Conservation (phyloP, 2,329 filamentous ascomycete species). For the Lecanosticta acicola region DNA sequence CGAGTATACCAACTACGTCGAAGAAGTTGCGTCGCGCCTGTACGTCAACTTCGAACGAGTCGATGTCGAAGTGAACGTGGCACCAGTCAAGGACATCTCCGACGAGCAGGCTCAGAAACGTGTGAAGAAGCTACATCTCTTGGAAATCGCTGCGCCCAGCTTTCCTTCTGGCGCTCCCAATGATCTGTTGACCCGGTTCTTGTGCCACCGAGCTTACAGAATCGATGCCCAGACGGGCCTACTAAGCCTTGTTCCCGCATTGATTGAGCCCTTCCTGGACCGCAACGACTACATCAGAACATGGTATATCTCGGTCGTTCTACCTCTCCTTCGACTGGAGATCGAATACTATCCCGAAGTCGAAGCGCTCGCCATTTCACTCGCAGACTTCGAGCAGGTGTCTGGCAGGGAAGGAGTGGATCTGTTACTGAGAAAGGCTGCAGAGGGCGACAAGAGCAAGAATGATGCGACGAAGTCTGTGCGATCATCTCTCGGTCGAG, state of each 20-base stretch:
- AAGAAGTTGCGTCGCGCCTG: slow-evolving; percentile 50
- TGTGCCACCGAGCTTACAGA: slow-evolving; percentile 61
- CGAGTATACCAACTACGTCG: slow-evolving; percentile 58
- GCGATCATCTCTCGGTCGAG: slow-evolving; percentile 46
- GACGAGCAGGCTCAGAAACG: slow-evolving; percentile 61
- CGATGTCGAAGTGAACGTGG: slow-evolving; percentile 48
- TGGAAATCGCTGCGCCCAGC: slow-evolving; percentile 51
- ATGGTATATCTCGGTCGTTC: slow-evolving; percentile 63
- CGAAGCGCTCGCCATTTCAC: slow-evolving; percentile 51
- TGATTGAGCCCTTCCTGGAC: slow-evolving; percentile 63
- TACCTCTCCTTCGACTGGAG: slow-evolving; percentile 64
- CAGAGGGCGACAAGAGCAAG: slow-evolving; percentile 37
- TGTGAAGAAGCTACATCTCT: slow-evolving; percentile 57
- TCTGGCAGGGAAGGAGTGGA: slow-evolving; percentile 55
- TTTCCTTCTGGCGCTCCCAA: slow-evolving; percentile 45
- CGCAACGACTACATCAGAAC: slow-evolving; percentile 56
- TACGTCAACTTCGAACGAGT: slow-evolving; percentile 39
- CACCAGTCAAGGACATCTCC: slow-evolving; percentile 53
- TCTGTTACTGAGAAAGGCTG: slow-evolving; percentile 56
- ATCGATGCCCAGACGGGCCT: slow-evolving; percentile 70
- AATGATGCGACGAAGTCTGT: slow-evolving; percentile 17
- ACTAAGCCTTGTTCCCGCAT: slow-evolving; percentile 59
- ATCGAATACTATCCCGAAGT: slow-evolving; percentile 61
- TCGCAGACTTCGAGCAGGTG: slow-evolving; percentile 60
- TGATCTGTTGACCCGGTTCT: slow-evolving; percentile 57